A percentile compares a stretch with the other conserved stretches of the same genome.
Conservation (phyloP, 176 grass and related monocot genomes). For the Juncus effusus region DNA sequence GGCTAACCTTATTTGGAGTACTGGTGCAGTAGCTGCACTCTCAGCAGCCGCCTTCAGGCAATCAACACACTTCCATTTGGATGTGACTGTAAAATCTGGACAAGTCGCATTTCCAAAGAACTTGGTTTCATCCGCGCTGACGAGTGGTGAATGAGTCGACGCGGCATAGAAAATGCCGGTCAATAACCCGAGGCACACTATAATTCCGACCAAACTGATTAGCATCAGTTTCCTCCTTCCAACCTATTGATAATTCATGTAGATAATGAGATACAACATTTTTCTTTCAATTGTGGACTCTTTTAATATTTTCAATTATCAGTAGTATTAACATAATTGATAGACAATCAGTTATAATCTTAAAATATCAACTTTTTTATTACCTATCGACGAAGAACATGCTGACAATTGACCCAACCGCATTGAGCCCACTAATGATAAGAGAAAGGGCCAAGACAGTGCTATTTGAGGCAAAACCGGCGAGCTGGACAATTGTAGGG, state of each 20-base stretch:
- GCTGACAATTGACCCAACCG: conserved; percentile 59
- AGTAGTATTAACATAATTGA: too few species aligned
- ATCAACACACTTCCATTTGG: conserved; percentile 68
- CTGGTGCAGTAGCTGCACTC: conserved; percentile 67
- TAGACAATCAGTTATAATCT: too few species aligned
- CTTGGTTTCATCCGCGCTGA: conserved; percentile 36
- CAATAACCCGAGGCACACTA: conserved; percentile 53
- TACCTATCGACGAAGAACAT: conserved; percentile 41
- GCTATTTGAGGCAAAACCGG: conserved; percentile 64
- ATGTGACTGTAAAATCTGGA: conserved; percentile 24
- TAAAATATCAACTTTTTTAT: conserved; percentile 30
- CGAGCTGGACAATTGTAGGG: conserved; percentile 77
- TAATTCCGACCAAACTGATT: conserved; percentile 62
- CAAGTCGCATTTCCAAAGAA: conserved; percentile 45
- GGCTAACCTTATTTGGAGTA: conserved; percentile 29
- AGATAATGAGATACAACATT: too few species aligned
- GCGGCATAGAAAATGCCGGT: conserved; percentile 61
- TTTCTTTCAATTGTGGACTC: too few species aligned
- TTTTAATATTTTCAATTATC: too few species aligned
- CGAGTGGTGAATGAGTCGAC: conserved; percentile 45
- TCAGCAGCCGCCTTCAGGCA: conserved; percentile 51
- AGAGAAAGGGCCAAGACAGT: conserved; percentile 65
- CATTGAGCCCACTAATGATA: conserved; percentile 64
- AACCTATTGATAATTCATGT: too few species aligned
- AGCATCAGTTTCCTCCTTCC: conserved; percentile 65